Evolutionary conservation across 164 flowering plant genomes (phyloP).

Genomic region (Warburgia ugandensis): DNA sequence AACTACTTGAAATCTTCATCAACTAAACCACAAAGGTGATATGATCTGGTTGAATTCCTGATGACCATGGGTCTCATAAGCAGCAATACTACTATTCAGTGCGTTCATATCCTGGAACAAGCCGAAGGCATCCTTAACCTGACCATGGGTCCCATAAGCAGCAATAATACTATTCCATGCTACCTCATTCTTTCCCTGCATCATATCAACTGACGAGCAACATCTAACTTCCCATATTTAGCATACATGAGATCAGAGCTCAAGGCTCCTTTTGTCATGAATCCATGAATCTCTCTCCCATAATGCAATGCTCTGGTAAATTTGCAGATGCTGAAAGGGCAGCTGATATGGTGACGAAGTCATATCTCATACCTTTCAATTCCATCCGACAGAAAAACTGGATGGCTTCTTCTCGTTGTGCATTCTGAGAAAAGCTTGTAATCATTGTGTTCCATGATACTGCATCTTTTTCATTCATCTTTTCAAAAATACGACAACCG

Average conservation of each 20-base stretch:
- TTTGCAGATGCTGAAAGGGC: conserved; percentile 73
- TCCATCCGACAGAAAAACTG: conserved; percentile 62
- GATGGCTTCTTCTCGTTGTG: conserved; percentile 64
- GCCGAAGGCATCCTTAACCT: conserved; percentile 31
- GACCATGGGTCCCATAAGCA: conserved; percentile 76
- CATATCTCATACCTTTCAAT: conserved; percentile 29
- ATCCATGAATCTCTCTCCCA: conserved; percentile 71
- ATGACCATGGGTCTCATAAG: too few relatives aligned
- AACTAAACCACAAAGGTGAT: conserved; percentile 71
- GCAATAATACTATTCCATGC: conserved; percentile 88
- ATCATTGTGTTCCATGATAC: conserved; percentile 82
- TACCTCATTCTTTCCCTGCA: conserved; percentile 59
- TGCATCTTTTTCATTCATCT: conserved; percentile 43
- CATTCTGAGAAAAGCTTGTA: conserved; percentile 56
- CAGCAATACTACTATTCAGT: too few relatives aligned
- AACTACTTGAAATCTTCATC: conserved; percentile 53
- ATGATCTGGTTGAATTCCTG: conserved; percentile 64
- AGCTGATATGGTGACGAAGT: conserved; percentile 64
- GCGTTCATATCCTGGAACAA: conserved; percentile 50
- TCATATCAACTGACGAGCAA: conserved; percentile 46
- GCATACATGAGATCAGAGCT: conserved; percentile 61
- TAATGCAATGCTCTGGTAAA: conserved; percentile 49
- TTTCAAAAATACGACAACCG: conserved; percentile 34
- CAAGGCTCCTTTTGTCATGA: conserved; percentile 37
- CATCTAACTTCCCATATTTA: conserved; percentile 58